These are phyloP conservation scores for Fusarium nematophilum DNA, from an alignment of 2,329 filamentous ascomycete species.

Conservation along the genomic window DNA sequence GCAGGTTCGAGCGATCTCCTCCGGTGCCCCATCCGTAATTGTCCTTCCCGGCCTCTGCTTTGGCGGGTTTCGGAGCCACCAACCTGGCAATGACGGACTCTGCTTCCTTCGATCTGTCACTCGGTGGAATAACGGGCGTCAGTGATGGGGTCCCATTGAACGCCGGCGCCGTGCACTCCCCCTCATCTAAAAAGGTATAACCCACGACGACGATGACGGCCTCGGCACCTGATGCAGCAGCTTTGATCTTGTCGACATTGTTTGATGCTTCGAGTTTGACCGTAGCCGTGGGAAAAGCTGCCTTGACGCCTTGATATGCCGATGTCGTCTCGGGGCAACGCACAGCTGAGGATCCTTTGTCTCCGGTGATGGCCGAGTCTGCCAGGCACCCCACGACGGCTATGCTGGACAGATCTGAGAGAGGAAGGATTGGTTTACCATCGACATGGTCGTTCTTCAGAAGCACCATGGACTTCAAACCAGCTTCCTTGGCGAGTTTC, in stretches of 20 bases:
- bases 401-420: slow-evolving; percentile 8
- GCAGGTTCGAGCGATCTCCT: slow-evolving; percentile 29
- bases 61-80: not conserved
- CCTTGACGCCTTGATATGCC: slow-evolving; percentile 21
- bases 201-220: slow-evolving; percentile 32
- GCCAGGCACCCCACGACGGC: slow-evolving; percentile 35
- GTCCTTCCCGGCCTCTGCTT: slow-evolving; percentile 1
- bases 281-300: not conserved
- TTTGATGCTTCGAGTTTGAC: slow-evolving; percentile 18
- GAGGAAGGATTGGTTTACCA: not conserved
- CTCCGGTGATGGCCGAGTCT: slow-evolving; percentile 26
- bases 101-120: not conserved
- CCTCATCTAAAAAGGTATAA: slow-evolving; percentile 32
- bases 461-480: slow-evolving; percentile 34
- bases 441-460: slow-evolving; percentile 27
- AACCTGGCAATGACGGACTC: not conserved
- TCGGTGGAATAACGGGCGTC: slow-evolving; percentile 10
- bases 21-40: slow-evolving; percentile 25
- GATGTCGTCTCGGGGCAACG: slow-evolving; percentile 18
- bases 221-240: slow-evolving; percentile 7
- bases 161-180: slow-evolving; percentile 30
- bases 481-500: slow-evolving; percentile 24
- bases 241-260: not conserved
- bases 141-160: slow-evolving; percentile 13
- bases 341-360: slow-evolving; percentile 33